Conservation (phyloP, 2,329 filamentous ascomycete genomes). For the Fusarium nurragi region DNA sequence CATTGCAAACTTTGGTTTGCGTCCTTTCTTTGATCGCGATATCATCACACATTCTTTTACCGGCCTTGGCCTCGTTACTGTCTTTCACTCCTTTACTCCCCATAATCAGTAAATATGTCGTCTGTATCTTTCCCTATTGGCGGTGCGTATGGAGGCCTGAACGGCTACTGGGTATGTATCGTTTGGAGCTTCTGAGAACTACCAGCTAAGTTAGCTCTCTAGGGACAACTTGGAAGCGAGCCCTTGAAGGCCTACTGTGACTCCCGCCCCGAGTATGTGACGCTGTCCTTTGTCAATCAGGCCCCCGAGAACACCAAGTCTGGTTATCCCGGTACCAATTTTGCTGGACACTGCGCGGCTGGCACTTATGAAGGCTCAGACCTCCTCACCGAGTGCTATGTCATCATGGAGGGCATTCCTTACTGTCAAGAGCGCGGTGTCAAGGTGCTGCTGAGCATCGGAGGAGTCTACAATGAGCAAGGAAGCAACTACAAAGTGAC, state of each 20-base stretch:
- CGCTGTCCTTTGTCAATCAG: constrained; percentile 52
- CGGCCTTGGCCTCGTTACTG: constrained; percentile 49
- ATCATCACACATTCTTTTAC: constrained; percentile 46
- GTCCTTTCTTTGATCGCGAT: constrained; percentile 52
- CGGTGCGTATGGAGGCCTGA: constrained; percentile 47
- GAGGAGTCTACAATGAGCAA: constrained; percentile 45
- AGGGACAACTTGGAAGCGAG: constrained; percentile 51
- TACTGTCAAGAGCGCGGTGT: constrained; percentile 55
- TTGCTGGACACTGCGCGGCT: constrained; percentile 52
- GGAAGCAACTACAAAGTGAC: constrained; percentile 49
- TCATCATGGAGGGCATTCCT: constrained; percentile 52
- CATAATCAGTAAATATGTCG: constrained; percentile 36
- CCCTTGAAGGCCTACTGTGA: constrained; percentile 50
- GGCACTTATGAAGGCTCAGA: constrained; percentile 37
- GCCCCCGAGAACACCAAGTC: constrained; percentile 50
- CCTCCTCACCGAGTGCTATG: constrained; percentile 50
- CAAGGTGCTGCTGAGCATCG: constrained; percentile 56
- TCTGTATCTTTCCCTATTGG: constrained; percentile 26
- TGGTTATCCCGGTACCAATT: constrained; percentile 53
- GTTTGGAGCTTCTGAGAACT: background rate
- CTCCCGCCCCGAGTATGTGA: constrained; percentile 50
- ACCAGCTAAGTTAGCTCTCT: background rate
- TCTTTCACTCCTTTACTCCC: constrained; percentile 44
- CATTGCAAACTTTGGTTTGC: constrained; percentile 51
- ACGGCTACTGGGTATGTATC: constrained; percentile 53